A percentile compares a stretch with the other conserved stretches of the same genome.
These are phyloP conservation scores for Pleurotus djamor DNA, from an alignment of 768 basidiomycete genomes.

Conservation along the genomic window DNA sequence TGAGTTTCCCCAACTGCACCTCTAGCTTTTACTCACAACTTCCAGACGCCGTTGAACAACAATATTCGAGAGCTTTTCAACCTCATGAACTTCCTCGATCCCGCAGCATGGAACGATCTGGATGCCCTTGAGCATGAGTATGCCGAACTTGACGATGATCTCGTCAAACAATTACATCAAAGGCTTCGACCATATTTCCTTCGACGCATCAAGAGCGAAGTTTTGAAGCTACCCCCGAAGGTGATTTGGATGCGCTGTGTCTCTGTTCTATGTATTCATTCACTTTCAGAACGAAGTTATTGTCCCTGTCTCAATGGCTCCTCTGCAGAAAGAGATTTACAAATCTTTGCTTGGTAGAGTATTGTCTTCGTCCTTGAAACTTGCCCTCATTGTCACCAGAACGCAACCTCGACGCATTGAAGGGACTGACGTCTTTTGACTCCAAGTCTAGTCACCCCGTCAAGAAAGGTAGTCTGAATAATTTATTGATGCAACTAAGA, in stretches of 20 bases:
- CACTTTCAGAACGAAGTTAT: constrained; percentile 78
- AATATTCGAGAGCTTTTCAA: constrained; percentile 97
- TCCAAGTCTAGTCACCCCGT: constrained; percentile 24
- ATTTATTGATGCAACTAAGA: constrained; percentile 84
- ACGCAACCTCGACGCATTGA: constrained; percentile 68
- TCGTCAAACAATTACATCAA: constrained; percentile 76
- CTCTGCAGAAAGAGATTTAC: constrained; percentile 86
- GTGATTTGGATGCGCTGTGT: constrained; percentile 31
- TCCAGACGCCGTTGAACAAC: constrained; percentile 91
- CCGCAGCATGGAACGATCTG: constrained; percentile 72
- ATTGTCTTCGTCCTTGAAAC: constrained; percentile 10
- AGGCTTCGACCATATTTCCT: constrained; percentile 88
- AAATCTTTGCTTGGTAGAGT: constrained; percentile 74
- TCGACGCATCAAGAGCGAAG: constrained; percentile 91
- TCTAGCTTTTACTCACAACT: neutral
- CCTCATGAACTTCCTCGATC: constrained; percentile 93
- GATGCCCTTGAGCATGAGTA: constrained; percentile 72
- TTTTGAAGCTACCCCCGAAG: constrained; percentile 89
- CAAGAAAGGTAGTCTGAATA: constrained; percentile 64
- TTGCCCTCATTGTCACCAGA: constrained; percentile 34
- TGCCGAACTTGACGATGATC: constrained; percentile 74
- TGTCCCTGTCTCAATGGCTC: constrained; percentile 85
- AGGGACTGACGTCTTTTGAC: constrained; percentile 39
- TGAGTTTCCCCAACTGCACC: constrained; percentile 26
- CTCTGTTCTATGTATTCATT: neutral